Conservation (phyloP, 768 basidiomycete species). For the Lentinula sp. region DNA sequence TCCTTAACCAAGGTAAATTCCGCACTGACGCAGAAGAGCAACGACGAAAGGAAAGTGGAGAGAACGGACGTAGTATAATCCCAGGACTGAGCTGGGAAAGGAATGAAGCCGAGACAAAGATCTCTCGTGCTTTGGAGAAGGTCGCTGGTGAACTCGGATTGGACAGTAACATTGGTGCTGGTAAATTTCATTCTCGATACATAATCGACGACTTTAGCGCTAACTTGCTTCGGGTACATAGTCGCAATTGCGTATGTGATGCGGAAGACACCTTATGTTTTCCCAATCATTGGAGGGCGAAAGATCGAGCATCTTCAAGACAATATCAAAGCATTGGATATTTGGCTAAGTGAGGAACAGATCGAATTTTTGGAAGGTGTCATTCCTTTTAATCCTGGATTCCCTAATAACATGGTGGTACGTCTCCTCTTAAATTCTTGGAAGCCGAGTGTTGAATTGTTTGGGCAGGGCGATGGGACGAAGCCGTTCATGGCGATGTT, state of each 20-base stretch:
- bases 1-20: conserved; percentile 20
- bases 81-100: conserved; percentile 24
- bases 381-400: conserved; percentile 3
- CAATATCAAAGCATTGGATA: conserved; percentile 30
- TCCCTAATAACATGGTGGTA: background rate
- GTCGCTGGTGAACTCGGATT: conserved; percentile 33
- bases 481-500: background rate
- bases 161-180: conserved; percentile 17
- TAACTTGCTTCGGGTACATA: background rate
- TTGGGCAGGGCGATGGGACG: background rate
- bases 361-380: conserved; percentile 27
- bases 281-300: conserved; percentile 16
- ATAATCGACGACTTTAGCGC: background rate
- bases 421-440: background rate
- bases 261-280: conserved; percentile 18
- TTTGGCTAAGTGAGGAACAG: conserved; percentile 29
- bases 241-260: conserved; percentile 21
- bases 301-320: conserved; percentile 17
- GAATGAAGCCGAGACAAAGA: conserved; percentile 22
- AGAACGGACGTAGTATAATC: conserved; percentile 29
- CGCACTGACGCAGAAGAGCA: conserved; percentile 23
- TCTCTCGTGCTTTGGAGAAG: conserved; percentile 28
- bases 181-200: background rate
- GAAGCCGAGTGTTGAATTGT: background rate
- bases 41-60: conserved; percentile 18